Base-by-base conservation (phyloP, 306 rosid species). In the Hippophae rhamnoides region DNA sequence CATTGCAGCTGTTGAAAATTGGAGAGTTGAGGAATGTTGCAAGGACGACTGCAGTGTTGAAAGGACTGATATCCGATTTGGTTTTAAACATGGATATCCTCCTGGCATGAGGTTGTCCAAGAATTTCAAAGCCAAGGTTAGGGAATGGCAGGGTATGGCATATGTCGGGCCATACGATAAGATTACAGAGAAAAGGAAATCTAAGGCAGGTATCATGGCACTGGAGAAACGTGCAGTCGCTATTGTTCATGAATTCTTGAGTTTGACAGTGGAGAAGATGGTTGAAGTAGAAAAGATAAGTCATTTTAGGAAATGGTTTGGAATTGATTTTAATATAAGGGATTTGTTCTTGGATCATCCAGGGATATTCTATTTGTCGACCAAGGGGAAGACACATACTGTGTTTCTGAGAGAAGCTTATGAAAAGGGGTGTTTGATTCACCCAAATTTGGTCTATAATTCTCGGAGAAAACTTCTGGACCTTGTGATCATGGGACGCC, bases 341-440 rank as follows among this genome's bases (percentile, higher is more conserved):
- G 94, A 84, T 67, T 49, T 88, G 59, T 88, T 88, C 74, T 56
- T 84, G 79, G 96, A 88, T 60, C 96, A 88, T 65, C 96, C 94
- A 0, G 94, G 96, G 59, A 82, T 88, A 31, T 88, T 84, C 73
- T 88, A 85, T 73, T 71, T 88, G 68, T 92, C 95, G 13, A 92
- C 89, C 44, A 92, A 92, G 78, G 96, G 99, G 47, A 92, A 92
- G 77, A 76, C 68, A 38, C 95, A 88, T 63, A 82, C 96, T 5
- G 89, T 92, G 57, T 92, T 92, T 77, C 65, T 85, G 49, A 92
- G 99, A 74, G 99, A 88, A 79, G 95, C 95, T 58, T 92, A 85
- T 64, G 96, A 85, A 73, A 76, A 87, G 66, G 93, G 86, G 31
- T 73, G 90, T 67, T 74, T 92, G 72, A 72, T 86, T 44, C 82